These are phyloP conservation scores for Chlorella variabilis DNA, from an alignment of 163 green algal species.

Conservation along the genomic window DNA sequence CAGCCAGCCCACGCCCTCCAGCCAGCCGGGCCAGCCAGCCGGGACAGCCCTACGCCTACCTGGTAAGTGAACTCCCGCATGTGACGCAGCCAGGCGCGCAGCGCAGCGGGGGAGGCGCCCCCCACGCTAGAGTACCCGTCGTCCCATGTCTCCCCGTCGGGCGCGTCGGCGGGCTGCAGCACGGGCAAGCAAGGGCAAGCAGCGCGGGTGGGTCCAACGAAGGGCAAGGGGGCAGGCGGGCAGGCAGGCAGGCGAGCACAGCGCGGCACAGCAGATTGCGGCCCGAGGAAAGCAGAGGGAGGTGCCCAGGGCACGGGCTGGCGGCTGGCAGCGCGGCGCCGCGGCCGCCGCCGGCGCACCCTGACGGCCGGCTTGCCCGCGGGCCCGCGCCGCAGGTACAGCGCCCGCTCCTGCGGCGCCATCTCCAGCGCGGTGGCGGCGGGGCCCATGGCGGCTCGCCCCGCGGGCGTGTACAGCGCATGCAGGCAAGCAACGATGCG, in stretches of 20 bases:
- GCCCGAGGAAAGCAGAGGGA: no score
- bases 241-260: neutral
- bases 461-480: constrained; percentile 41
- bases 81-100: constrained; percentile 54
- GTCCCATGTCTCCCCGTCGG: constrained; percentile 18
- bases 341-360: no score
- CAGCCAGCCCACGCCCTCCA: no score
- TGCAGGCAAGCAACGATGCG: constrained; percentile 61
- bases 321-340: no score
- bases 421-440: constrained; percentile 56
- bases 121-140: constrained; percentile 42
- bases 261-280: no score
- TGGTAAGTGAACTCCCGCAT: constrained; percentile 54
- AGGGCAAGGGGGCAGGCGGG: neutral
- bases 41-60: neutral
- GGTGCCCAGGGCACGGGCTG: no score
- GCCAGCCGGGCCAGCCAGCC: neutral
- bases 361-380: neutral
- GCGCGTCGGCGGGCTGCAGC: constrained; percentile 1
- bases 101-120: constrained; percentile 29
- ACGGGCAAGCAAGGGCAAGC: no score
- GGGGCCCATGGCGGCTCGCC: constrained; percentile 30
- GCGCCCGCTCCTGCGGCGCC: constrained; percentile 65
- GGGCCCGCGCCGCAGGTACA: constrained; percentile 46
- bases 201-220: neutral